Conservation (phyloP, 441 rosid species). For the Pelargonium exstipulatum region DNA sequence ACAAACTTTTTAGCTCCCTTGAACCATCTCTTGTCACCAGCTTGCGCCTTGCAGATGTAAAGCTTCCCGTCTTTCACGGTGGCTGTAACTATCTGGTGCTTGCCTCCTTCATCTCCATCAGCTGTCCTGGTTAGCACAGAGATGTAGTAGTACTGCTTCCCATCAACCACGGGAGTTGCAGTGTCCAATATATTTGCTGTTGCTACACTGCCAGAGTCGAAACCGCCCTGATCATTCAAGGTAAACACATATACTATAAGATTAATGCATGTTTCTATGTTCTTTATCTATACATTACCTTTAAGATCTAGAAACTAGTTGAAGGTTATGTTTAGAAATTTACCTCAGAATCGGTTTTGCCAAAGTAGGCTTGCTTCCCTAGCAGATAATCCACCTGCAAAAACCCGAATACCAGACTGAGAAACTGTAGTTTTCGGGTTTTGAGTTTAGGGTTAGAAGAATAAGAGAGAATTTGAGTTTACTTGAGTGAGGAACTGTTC, state of each 20-base stretch:
- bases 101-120: constrained; percentile 95
- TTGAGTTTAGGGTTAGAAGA: too few species aligned
- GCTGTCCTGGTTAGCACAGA: constrained; percentile 89
- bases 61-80: constrained; percentile 82
- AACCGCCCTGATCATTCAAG: constrained; percentile 58
- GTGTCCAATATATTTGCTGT: constrained; percentile 78
- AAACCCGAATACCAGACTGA: too few species aligned
- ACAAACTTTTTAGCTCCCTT: constrained; percentile 84
- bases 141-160: constrained; percentile 57
- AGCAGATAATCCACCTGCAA: constrained; percentile 74
- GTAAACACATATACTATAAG: not conserved
- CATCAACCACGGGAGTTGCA: constrained; percentile 33
- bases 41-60: constrained; percentile 94
- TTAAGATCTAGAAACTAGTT: too few species aligned
- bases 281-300: too few species aligned
- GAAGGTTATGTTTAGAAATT: not conserved
- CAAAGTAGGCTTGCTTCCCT: constrained; percentile 72
- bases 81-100: constrained; percentile 77
- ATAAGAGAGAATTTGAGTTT: not conserved
- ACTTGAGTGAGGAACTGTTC: constrained; percentile 76
- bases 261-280: too few species aligned
- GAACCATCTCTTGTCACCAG: constrained; percentile 99
- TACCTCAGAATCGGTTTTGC: constrained; percentile 78
- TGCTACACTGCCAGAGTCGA: constrained; percentile 63
- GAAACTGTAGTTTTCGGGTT: too few species aligned